Evolutionary conservation across 305 asterid species (phyloP).

Genomic region (Fraxinus sp.): DNA sequence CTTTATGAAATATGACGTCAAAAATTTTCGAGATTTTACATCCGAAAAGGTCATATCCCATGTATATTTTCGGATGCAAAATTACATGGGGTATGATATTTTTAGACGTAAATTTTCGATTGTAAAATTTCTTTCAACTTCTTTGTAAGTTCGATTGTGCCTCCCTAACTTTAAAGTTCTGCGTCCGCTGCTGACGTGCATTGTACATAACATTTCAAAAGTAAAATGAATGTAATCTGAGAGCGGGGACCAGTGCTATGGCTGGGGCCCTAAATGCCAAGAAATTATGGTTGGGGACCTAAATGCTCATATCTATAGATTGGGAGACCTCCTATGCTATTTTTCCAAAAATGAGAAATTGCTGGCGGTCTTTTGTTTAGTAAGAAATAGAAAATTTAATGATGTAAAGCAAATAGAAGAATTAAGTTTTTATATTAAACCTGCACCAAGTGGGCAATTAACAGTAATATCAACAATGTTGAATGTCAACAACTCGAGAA

Average conservation of each 20-base stretch:
- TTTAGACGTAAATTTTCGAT: no score
- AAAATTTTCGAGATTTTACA: no score
- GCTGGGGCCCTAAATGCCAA: neutral
- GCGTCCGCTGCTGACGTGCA: no score
- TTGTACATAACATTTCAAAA: neutral
- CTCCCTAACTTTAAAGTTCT: no score
- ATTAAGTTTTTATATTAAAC: neutral
- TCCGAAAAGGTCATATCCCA: no score
- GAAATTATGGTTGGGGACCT: neutral
- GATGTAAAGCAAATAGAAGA: neutral
- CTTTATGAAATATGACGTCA: no score
- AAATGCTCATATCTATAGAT: neutral
- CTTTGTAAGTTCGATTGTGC: no score
- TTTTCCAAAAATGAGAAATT: neutral
- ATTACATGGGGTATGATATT: no score
- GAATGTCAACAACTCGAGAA: neutral
- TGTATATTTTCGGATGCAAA: no score
- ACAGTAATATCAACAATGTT: neutral
- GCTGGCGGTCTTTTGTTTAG: neutral
- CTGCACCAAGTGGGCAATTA: neutral
- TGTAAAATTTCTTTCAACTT: no score
- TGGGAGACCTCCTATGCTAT: neutral
- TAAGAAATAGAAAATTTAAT: neutral
- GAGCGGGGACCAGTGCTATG: neutral
- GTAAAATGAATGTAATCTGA: no score